Evolutionary conservation across 1,284 basidiomycete genomes (phyloP).

Genomic region (Pisolithus thermaeus): DNA sequence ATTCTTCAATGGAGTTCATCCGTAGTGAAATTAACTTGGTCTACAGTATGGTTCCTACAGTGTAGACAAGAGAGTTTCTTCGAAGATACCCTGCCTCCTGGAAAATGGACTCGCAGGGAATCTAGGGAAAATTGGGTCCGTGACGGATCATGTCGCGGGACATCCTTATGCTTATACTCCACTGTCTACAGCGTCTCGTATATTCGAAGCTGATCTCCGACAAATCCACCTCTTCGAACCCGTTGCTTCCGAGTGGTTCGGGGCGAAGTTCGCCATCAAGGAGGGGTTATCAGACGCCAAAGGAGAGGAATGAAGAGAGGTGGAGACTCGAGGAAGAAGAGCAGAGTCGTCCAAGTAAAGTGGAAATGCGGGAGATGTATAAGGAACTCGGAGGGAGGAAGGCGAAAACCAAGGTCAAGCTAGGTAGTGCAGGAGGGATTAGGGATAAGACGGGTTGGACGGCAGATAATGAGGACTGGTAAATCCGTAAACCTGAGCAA

Average conservation of each 20-base stretch:
- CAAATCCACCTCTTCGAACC: constrained; percentile 38
- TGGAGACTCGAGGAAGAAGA: constrained; percentile 56
- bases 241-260: constrained; percentile 37
- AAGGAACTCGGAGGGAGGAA: constrained; percentile 86
- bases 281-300: constrained; percentile 74
- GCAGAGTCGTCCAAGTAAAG: constrained; percentile 55
- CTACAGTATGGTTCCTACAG: constrained; percentile 84
- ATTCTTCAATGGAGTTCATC: neutral
- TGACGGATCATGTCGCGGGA: constrained; percentile 1
- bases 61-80: constrained; percentile 77
- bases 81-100: constrained; percentile 66
- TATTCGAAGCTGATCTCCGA: constrained; percentile 45
- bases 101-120: constrained; percentile 82
- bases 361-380: constrained; percentile 84
- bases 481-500: neutral
- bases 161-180: neutral
- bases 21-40: neutral
- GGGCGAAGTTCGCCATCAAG: constrained; percentile 47
- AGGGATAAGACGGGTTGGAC: constrained; percentile 68
- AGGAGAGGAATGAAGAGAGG: constrained; percentile 68
- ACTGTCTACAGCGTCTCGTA: constrained; percentile 43
- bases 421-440: constrained; percentile 49
- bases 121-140: constrained; percentile 81
- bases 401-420: constrained; percentile 60
- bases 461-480: constrained; percentile 30